A percentile compares a stretch with the other conserved stretches of the same genome.
Evolutionary conservation across 2,329 filamentous ascomycete species (phyloP).

Genomic region (Pseudopyricularia cyperi): DNA sequence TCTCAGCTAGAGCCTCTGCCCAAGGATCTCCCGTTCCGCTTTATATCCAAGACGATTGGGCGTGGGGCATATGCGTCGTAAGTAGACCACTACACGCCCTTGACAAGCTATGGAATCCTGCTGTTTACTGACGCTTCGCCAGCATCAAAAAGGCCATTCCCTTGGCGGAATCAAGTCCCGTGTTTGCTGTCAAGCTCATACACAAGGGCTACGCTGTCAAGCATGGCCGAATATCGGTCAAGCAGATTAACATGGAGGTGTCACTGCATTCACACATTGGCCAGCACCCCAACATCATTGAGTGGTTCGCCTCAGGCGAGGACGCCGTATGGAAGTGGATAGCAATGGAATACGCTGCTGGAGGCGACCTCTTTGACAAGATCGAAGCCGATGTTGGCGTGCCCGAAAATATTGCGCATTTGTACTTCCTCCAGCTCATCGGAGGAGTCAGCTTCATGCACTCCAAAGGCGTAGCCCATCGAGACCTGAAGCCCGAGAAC

Average conservation of each 20-base stretch:
- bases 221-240: conserved; percentile 74
- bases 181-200: conserved; percentile 98
- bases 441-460: conserved; percentile 91
- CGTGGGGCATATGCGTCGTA: conserved; percentile 96
- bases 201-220: conserved; percentile 91
- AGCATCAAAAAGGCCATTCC: conserved; percentile 92
- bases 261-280: conserved; percentile 80
- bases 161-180: conserved; percentile 49
- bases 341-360: conserved; percentile 92
- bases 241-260: conserved; percentile 87
- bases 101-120: neutral
- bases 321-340: conserved; percentile 90
- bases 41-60: conserved; percentile 93
- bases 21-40: conserved; percentile 73
- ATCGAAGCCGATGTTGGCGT: conserved; percentile 96
- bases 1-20: conserved; percentile 86
- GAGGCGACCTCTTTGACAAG: conserved; percentile 96
- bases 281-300: conserved; percentile 85
- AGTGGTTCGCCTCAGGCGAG: conserved; percentile 80
- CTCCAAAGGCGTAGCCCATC: conserved; percentile 85
- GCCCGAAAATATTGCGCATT: conserved; percentile 85
- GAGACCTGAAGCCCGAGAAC: conserved; percentile 89
- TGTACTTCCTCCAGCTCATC: conserved; percentile 89
- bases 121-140: conserved; percentile 9
- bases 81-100: conserved; percentile 11